phyloP scores from a whole-genome alignment of 108 stramenopile species.

The Hondaea fermentalgiana region DNA sequence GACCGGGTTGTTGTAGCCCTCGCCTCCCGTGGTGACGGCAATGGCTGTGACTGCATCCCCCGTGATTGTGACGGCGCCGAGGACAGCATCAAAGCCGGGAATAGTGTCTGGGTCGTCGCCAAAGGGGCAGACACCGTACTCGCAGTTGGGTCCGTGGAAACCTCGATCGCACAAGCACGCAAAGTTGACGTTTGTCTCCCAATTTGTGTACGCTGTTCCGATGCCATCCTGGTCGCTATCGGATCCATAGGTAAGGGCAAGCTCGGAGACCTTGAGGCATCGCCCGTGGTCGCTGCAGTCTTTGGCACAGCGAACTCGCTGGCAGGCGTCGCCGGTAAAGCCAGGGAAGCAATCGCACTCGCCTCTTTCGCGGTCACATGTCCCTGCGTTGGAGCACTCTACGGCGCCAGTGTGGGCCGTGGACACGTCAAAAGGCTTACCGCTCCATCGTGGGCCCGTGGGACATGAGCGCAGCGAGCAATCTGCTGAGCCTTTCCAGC shows the following conservation, averaged over 20 bases:
- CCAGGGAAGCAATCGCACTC: constrained; percentile 60
- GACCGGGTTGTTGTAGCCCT: neutral
- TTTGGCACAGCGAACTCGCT: constrained; percentile 56
- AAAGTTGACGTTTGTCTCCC: constrained; percentile 50
- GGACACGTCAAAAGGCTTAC: constrained; percentile 27
- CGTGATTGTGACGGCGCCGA: neutral
- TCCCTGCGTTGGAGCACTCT: constrained; percentile 64
- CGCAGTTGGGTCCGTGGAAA: constrained; percentile 56
- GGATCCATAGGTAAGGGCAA: constrained; percentile 39
- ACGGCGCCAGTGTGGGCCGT: constrained; percentile 43
- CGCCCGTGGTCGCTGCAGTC: constrained; percentile 50
- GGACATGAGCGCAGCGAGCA: constrained; percentile 37
- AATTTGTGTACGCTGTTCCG: constrained; percentile 24
- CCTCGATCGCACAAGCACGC: constrained; percentile 56
- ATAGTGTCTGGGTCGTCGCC: constrained; percentile 50
- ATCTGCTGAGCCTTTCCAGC: neutral
- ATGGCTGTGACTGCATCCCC: neutral
- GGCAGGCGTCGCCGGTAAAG: constrained; percentile 61
- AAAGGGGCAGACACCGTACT: constrained; percentile 44
- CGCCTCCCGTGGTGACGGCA: neutral
- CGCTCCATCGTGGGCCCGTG: constrained; percentile 47
- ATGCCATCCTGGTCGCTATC: constrained; percentile 39
- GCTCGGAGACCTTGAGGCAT: constrained; percentile 42
- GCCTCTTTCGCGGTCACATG: constrained; percentile 51
- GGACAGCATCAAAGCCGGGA: neutral